Conservation (phyloP, 2,329 filamentous ascomycete species). For the Hymenoscyphus occultus region DNA sequence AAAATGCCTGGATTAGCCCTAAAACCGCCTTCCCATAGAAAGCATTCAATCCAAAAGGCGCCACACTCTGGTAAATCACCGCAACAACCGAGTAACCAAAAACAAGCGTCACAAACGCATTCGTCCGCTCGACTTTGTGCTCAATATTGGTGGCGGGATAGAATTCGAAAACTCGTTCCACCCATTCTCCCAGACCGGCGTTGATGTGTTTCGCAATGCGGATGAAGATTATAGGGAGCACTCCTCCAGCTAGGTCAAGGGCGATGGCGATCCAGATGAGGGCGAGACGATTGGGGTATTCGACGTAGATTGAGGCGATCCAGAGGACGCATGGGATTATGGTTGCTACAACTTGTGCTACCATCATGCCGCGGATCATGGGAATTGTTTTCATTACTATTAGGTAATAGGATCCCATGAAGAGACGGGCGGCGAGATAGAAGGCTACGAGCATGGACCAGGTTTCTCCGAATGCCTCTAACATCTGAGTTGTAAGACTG, state of each 20-base stretch:
- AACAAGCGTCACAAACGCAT: constrained; percentile 62
- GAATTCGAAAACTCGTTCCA: constrained; percentile 50
- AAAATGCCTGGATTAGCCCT: constrained; percentile 55
- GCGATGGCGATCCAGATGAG: constrained; percentile 55
- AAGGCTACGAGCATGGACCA: constrained; percentile 59
- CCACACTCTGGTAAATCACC: constrained; percentile 56
- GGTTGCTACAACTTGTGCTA: constrained; percentile 45
- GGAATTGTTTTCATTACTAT: constrained; percentile 49
- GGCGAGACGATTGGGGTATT: constrained; percentile 51
- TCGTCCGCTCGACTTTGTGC: constrained; percentile 61
- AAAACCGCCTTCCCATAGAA: constrained; percentile 62
- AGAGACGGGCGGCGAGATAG: constrained; percentile 57
- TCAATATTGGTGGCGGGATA: constrained; percentile 63
- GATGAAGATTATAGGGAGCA: constrained; percentile 43
- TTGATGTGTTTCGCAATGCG: constrained; percentile 35
- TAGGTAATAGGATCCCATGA: constrained; percentile 48
- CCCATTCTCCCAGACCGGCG: constrained; percentile 18
- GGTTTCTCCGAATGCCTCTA: constrained; percentile 53
- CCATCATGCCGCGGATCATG: constrained; percentile 56
- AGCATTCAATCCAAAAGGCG: constrained; percentile 50
- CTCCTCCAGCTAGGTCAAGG: constrained; percentile 50
- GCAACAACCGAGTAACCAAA: constrained; percentile 63
- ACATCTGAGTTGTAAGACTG: constrained; percentile 60
- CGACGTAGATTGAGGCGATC: constrained; percentile 57
- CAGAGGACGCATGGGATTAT: constrained; percentile 52